Evolutionary conservation across 139 green algal genomes (phyloP).

Genomic region (Chlamydomonas asymmetrica): DNA sequence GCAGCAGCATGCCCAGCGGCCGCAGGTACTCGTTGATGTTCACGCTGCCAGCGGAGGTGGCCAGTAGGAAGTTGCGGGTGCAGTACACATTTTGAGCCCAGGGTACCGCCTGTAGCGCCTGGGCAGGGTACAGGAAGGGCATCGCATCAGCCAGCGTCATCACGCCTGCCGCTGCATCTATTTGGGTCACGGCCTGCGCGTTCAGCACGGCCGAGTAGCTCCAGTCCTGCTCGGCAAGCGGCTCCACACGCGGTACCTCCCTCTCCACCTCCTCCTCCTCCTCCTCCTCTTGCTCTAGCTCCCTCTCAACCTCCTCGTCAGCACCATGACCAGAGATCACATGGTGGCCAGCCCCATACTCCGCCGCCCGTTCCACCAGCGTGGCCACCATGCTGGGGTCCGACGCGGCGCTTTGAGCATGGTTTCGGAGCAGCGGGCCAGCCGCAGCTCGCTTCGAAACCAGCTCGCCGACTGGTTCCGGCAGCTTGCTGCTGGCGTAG

Average conservation of each 20-base stretch:
- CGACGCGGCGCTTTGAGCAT: no score
- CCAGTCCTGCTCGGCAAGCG: constrained; percentile 37
- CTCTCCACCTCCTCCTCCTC: constrained; percentile 50
- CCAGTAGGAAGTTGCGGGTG: constrained; percentile 43
- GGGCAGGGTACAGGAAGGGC: background rate
- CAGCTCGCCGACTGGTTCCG: background rate
- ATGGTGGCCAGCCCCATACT: background rate
- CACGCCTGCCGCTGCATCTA: background rate
- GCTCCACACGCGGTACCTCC: constrained; percentile 17
- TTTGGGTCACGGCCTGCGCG: background rate
- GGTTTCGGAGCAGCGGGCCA: background rate
- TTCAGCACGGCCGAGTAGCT: background rate
- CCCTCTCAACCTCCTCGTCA: constrained; percentile 52
- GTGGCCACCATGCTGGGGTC: background rate
- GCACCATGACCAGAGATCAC: background rate
- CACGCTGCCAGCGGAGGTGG: background rate
- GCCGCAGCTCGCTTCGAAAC: background rate
- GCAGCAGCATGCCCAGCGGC: constrained; percentile 35
- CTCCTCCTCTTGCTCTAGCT: constrained; percentile 54
- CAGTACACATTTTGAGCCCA: constrained; percentile 13
- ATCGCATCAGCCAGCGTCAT: background rate
- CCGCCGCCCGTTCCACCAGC: background rate
- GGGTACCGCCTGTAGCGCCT: background rate
- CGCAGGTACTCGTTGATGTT: constrained; percentile 41
- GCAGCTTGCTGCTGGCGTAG: constrained; percentile 16